Evolutionary conservation across 345 rosid genomes (phyloP), one percentile per base, ranked within the genome.

Genomic region (Litchi chinensis): DNA sequence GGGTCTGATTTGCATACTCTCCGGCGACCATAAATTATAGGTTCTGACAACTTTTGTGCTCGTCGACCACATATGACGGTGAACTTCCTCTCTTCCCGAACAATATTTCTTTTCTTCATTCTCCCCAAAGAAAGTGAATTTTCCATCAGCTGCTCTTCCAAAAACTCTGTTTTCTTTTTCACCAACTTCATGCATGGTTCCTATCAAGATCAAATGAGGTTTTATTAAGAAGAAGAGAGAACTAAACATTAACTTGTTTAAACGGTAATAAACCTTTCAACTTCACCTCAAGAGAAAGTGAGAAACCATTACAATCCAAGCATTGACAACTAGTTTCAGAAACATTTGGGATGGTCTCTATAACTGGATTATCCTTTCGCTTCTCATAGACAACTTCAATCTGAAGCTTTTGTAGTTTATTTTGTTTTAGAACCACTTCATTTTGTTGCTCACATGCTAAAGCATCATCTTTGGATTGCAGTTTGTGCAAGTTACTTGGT

Each of bases 1-100:
- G 10, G 65, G 21, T 11, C 68, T 21, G n/a, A 79, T 22, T 62
- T 74, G 44, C 10, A 48, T 64, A 46, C 66, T 54, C 40, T 70
- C 24, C n/a, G 43, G 10, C 39, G 39, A 32, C 16, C 52, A 74
- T 10, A 67, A 37, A 50, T 75, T 65, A 32, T 69, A 16, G 16
- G 63, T 68, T 28, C 62, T 19, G 75, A 3, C 28, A 62, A 75
- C 52, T 22, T 52, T 44, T 37, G 50, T 39, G 83, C 77, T 18
- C 46, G 24, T 68, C 76, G 69, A 71, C 56, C 69, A 22, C 71
- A 73, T 40, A 79, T 44, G 59, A 84, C 60, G 59, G 73, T 24
- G 10, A 12, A 16, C 11, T 59, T 59, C 65, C 69, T 62, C 60
- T 73, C 48, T 9, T 50, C 70, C 12, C 22, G 7, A 65, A 28